Base-by-base conservation (phyloP, 2,329 filamentous ascomycete species). In the Talaromyces pinophilus region DNA sequence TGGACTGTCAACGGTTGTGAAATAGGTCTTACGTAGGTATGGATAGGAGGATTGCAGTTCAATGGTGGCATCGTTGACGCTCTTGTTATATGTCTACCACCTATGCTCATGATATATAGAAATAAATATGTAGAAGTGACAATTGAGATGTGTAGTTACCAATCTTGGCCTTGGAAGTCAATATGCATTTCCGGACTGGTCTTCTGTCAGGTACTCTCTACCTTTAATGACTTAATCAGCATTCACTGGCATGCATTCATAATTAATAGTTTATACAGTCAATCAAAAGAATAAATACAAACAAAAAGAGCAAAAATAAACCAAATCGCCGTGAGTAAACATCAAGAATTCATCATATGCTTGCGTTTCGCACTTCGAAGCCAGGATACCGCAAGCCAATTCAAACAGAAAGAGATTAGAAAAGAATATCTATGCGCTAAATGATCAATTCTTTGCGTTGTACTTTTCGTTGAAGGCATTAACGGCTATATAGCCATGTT, bases 391-490 rank as follows among this genome's bases (percentile, higher is more conserved):
- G 25, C 33, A 59, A 59, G 33, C 38, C 52, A 33, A 30, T 11
- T 22, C 28, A 4, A 48, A 50, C 5, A 40, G 15, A 28, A 46
- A 40, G 38, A 17, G 44, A 64, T 15, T 35, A 64, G 22, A 13
- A 48, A 59, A 22, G 10, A 5, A 25, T 28, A 40, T 54, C 48
- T 42, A 67, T 61, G 44, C 38, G 38, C 35, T 52, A 64, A 28
- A n/a, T 59, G 33, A 46, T 63, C 57, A 83, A 67, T 85, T 85
- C 76, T 86, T 87, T 19, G 85, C 85, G 77, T 87, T 88, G 80
- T 87, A 88, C 75, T 84, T 86, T 73, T 89, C 87, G 74, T 89
- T 89, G 75, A 87, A 89, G 63, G 87, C 86, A 80, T 88, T 89
- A 38, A 89, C 87, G 69, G 87, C 87, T 76, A 63, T 3, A 66